Base-by-base conservation (phyloP, 345 rosid genomes). In the Brassica incana region DNA sequence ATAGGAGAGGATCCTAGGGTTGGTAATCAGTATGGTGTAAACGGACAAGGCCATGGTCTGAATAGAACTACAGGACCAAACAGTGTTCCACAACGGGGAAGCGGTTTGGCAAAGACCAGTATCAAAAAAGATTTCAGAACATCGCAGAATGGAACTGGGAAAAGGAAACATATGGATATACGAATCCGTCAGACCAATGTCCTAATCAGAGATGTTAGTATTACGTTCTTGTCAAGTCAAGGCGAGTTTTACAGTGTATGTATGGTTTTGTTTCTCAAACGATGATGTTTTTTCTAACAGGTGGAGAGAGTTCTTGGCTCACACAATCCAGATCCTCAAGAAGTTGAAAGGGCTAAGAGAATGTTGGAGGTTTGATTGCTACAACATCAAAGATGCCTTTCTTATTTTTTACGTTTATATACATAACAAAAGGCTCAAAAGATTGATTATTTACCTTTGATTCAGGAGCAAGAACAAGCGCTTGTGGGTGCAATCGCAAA, bases 291-390 rank as follows among this genome's bases (percentile, higher is more conserved):
- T 56, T 36, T 58, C 67, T 77, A 64, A 63, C 80, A 91, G 97
- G 97, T 92, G 84, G 96, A 93, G 84, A 91, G 90, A 85, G 87
- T 90, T 60, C 88, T 91, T 80, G 84, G 85, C 60, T 61, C 88
- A 77, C 85, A 85, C 73, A 90, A 82, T 78, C 88, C 94, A 35
- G 89, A 93, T 84, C 94, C 94, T 73, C 87, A 83, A 71, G 94
- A 91, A 86, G 80, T 93, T 78, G 93, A 88, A 82, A 88, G 85
- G 81, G 98, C 97, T 23, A 93, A 87, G 88, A 93, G 84, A 88
- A 81, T 86, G 64, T 77, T 93, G 73, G 88, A 88, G 91, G 97
- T 93, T 77, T 59, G 86, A 65, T 75, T 2, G n/a, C 50, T 27
- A 76, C 35, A 82, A 65, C 38, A 74, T 68, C 40, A 74, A 50